Evolutionary conservation across 106 monocot species (phyloP), one percentile per base, ranked within the genome.

Genomic region (Dendrobium nobile): DNA sequence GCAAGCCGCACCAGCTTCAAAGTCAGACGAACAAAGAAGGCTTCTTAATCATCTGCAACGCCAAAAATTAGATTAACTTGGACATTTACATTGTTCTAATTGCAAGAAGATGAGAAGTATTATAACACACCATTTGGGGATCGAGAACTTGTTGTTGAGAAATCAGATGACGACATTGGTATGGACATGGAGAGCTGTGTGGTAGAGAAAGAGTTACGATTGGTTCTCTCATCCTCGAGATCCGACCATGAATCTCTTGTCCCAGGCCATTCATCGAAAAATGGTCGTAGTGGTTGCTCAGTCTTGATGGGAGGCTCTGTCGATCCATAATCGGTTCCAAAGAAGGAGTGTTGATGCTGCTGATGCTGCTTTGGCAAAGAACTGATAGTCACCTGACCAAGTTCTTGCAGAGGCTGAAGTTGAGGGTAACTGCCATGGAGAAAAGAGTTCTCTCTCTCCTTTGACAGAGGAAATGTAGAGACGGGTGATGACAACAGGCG

Each of bases 181-280:
- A 95, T 92, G 28, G 94, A 95, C 15, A 95, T 95, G 19, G 94
- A 95, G 67, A 92, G 88, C 84, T 92, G 90, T 19, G 92, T 94
- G 7, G 94, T 85, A 20, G 89, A 89, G 75, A 92, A 90, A 10
- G 88, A 82, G 13, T 79, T 85, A 42, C 77, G 43, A 74, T 88
- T 88, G 56, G 88, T 75, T 19, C 87, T 83, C 33, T 88, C 90
- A 42, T 95, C 94, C 0, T 90, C 88, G 9, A 88, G 65, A 58
- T 89, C 91, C 4, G 91, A 82, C 93, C 93, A 93, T 4, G 87
- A 82, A 43, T 88, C 86, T 31, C 87, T 82, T 16, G 89, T 54
- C 59, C 87, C 88, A 0, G 94, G 94, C 92, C 94, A 95, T 75
- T 95, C 92, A 74, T 95, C 90, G 43, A 95, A 90, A 72, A 95